Percentiles rank a stretch among this genome's conserved stretches.
phyloP scores from a whole-genome alignment of 2,329 filamentous ascomycete genomes.

The Elsinoe fawcettii region DNA sequence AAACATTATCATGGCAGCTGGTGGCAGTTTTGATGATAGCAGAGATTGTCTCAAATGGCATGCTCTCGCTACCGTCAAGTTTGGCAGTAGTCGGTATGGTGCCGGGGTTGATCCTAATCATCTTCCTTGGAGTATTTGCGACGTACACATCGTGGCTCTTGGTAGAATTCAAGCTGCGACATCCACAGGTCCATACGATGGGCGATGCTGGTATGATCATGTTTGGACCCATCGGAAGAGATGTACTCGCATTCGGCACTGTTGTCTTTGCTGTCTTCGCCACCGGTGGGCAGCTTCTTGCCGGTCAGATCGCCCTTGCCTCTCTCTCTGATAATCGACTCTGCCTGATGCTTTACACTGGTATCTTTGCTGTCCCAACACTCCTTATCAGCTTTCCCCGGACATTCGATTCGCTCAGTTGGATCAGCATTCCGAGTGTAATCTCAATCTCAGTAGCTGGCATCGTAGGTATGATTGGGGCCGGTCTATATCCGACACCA shows the following conservation, averaged over 20 bases:
- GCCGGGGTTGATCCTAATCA: constrained; percentile 45
- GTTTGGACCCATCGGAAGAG: constrained; percentile 25
- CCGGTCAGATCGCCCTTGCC: constrained; percentile 44
- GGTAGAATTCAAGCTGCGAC: constrained; percentile 37
- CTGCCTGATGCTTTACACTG: constrained; percentile 45
- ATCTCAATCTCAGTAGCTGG: constrained; percentile 44
- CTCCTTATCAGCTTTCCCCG: constrained; percentile 43
- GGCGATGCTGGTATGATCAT: constrained; percentile 31
- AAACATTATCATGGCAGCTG: constrained; percentile 46
- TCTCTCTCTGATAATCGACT: constrained; percentile 40
- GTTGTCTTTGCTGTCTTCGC: constrained; percentile 47
- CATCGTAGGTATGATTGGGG: constrained; percentile 45
- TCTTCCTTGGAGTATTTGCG: constrained; percentile 45
- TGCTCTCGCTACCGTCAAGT: constrained; percentile 47
- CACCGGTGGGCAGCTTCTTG: constrained; percentile 45
- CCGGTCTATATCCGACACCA: constrained; percentile 36
- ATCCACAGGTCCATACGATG: constrained; percentile 33
- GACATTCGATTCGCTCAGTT: constrained; percentile 44
- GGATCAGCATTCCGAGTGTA: constrained; percentile 39
- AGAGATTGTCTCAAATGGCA: constrained; percentile 49
- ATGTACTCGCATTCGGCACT: constrained; percentile 35
- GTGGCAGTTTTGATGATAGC: constrained; percentile 49
- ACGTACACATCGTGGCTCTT: constrained; percentile 45
- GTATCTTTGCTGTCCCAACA: constrained; percentile 44
- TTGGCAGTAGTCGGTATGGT: constrained; percentile 46